A percentile compares a stretch with the other conserved stretches of the same genome.
phyloP scores from a whole-genome alignment of 768 basidiomycete genomes.

The Tricholoma saponaceum region DNA sequence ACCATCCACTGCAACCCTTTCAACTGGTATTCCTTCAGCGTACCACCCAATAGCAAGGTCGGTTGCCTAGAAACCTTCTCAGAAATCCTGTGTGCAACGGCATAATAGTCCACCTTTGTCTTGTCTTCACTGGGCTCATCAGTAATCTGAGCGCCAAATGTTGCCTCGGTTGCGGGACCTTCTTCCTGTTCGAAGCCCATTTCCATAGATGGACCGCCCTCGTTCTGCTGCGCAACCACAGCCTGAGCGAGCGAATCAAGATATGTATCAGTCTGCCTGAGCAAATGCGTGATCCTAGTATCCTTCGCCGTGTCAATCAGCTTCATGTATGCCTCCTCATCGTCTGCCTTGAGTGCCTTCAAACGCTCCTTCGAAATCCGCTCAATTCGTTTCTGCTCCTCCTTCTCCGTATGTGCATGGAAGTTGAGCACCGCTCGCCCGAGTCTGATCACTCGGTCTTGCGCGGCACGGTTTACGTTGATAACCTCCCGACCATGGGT shows the following conservation, averaged over 20 bases:
- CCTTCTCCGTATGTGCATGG: slow-evolving; percentile 91
- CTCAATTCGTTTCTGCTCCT: slow-evolving; percentile 97
- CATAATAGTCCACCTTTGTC: slow-evolving; percentile 91
- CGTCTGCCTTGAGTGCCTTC: slow-evolving; percentile 94
- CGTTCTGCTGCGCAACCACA: slow-evolving; percentile 88
- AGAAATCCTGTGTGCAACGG: slow-evolving; percentile 87
- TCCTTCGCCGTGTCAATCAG: slow-evolving; percentile 99
- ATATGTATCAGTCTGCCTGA: slow-evolving; percentile 91
- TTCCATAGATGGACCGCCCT: slow-evolving; percentile 43
- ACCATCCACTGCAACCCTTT: slow-evolving; percentile 99
- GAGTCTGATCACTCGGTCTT: slow-evolving; percentile 66
- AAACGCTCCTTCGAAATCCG: slow-evolving; percentile 96
- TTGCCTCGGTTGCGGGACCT: slow-evolving; percentile 78
- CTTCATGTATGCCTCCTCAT: slow-evolving; percentile 99
- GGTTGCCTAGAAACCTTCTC: slow-evolving; percentile 83
- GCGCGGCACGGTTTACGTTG: slow-evolving; percentile 58
- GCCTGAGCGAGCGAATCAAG: slow-evolving; percentile 94
- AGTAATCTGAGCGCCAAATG: slow-evolving; percentile 81
- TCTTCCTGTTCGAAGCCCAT: slow-evolving; percentile 58
- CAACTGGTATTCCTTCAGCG: slow-evolving; percentile 90
- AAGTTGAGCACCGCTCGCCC: slow-evolving; percentile 78
- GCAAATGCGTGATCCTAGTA: slow-evolving; percentile 94
- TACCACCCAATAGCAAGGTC: slow-evolving; percentile 74
- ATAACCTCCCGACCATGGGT: slow-evolving; percentile 76
- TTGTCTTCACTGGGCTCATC: slow-evolving; percentile 59